phyloP scores from a whole-genome alignment of 257 asterid genomes.

The Solanum habrochaites region DNA sequence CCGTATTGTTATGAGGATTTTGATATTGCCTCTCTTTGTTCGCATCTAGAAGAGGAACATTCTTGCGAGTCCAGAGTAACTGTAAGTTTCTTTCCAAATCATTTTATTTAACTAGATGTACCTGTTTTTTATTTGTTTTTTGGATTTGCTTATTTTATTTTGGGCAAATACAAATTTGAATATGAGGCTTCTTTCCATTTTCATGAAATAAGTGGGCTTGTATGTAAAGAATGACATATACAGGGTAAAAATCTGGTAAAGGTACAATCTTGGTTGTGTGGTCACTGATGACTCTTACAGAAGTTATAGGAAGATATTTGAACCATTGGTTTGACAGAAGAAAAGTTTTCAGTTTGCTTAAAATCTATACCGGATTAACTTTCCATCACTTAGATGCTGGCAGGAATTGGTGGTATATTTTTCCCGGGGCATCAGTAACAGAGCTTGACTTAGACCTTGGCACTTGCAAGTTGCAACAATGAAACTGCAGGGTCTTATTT shows the following conservation, averaged over 20 bases:
- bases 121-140: not conserved
- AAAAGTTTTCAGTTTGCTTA: not conserved
- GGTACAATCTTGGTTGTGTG: not conserved
- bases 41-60: constrained; percentile 74
- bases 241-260: not conserved
- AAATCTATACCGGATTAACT: not conserved
- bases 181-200: not conserved
- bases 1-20: constrained; percentile 81
- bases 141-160: constrained; percentile 1
- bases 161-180: not conserved
- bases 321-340: not conserved
- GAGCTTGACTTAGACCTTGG: not conserved
- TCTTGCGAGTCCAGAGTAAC: constrained; percentile 58
- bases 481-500: not conserved
- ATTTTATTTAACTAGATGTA: not conserved
- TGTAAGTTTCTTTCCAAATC: constrained; percentile 35
- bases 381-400: not conserved
- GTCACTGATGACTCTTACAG: not conserved
- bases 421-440: not conserved
- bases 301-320: not conserved
- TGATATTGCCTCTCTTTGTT: constrained; percentile 69
- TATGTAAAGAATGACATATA: not conserved
- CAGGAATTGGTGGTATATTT: not conserved
- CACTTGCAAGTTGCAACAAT: not conserved
- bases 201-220: not conserved